A percentile compares a stretch with the other conserved stretches of the same genome.
Conservation (phyloP, 2,329 filamentous ascomycete species). For the Fusarium floridanum region DNA sequence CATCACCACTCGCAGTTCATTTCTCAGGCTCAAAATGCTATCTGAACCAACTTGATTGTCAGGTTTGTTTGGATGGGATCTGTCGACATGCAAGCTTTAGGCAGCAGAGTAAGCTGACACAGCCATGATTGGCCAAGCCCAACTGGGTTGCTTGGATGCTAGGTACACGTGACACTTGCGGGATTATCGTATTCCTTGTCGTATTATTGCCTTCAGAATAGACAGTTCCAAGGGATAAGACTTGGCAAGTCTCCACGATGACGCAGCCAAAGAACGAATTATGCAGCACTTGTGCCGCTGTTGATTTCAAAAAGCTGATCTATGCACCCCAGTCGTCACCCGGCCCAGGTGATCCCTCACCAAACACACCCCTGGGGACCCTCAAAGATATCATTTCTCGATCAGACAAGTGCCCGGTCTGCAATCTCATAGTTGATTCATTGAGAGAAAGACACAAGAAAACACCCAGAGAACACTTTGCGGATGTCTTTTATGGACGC, state of each 20-base stretch:
- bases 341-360: neutral
- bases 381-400: conserved; percentile 14
- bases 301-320: conserved; percentile 15
- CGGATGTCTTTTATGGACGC: neutral
- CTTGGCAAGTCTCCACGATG: neutral
- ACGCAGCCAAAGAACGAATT: neutral
- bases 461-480: neutral
- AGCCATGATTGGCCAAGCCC: neutral
- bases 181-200: neutral
- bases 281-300: neutral
- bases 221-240: neutral
- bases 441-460: conserved; percentile 13
- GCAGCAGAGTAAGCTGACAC: neutral
- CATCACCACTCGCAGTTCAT: too few relatives aligned
- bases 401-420: conserved; percentile 2
- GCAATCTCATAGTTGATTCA: conserved; percentile 5
- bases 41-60: neutral
- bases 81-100: neutral
- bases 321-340: neutral
- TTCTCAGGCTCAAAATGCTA: neutral
- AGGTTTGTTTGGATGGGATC: neutral
- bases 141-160: neutral
- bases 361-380: conserved; percentile 10
- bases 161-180: neutral
- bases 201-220: neutral